Evolutionary conservation across 108 stramenopile genomes (phyloP).

Genomic region (Cyclotella cryptica): DNA sequence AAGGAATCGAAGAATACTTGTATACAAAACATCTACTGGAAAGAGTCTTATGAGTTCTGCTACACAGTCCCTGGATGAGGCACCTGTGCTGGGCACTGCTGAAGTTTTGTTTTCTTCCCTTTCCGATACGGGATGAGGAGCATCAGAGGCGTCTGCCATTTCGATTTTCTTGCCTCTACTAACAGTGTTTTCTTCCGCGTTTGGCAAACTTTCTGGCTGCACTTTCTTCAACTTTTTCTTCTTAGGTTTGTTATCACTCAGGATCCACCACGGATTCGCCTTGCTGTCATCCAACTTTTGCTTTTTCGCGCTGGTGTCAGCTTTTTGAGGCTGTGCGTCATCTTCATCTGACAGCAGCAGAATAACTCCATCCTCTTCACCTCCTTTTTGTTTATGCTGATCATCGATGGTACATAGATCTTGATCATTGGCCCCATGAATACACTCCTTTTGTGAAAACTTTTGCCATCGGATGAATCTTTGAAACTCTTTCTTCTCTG

Average conservation of each 20-base stretch:
- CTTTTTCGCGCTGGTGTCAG: neutral
- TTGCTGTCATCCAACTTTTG: slow-evolving; percentile 7
- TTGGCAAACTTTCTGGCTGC: neutral
- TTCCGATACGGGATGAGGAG: neutral
- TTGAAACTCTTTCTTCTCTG: neutral
- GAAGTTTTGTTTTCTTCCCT: neutral
- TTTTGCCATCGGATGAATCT: slow-evolving; percentile 14
- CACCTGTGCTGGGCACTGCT: neutral
- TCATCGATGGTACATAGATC: too few relatives aligned
- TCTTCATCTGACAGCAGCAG: slow-evolving; percentile 14
- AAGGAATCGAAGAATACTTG: slow-evolving; percentile 54
- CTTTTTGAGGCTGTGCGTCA: neutral
- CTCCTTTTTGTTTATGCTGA: neutral
- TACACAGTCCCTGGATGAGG: slow-evolving; percentile 53
- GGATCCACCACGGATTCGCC: slow-evolving; percentile 42
- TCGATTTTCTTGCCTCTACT: neutral
- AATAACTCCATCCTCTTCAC: slow-evolving; percentile 13
- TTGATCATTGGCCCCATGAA: neutral
- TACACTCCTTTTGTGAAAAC: neutral
- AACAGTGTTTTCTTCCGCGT: neutral
- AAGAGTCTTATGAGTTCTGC: slow-evolving; percentile 57
- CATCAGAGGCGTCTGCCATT: neutral
- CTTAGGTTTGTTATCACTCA: slow-evolving; percentile 31
- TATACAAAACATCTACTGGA: slow-evolving; percentile 60
- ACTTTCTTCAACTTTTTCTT: slow-evolving; percentile 41